Evolutionary conservation across 805 yeast species (phyloP).

Genomic region (Pichia exigua): DNA sequence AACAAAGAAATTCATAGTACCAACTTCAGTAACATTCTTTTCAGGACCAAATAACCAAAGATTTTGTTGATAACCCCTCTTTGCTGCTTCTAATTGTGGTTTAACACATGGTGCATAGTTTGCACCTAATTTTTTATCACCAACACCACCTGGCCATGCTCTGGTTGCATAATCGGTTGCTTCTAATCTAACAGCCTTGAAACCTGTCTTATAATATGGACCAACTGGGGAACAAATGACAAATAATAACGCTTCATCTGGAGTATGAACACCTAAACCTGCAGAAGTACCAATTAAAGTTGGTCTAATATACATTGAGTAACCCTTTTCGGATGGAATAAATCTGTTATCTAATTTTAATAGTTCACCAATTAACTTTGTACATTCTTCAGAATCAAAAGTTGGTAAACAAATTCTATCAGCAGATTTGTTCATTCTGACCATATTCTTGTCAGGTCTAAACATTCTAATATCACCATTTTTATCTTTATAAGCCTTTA

Average conservation of each 20-base stretch:
- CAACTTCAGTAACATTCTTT: constrained; percentile 85
- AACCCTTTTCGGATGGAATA: constrained; percentile 82
- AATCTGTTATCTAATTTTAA: constrained; percentile 66
- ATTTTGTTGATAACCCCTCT: constrained; percentile 91
- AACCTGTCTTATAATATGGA: constrained; percentile 91
- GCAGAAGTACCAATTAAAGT: constrained; percentile 90
- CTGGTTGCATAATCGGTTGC: constrained; percentile 95
- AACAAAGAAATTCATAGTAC: constrained; percentile 93
- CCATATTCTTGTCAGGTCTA: constrained; percentile 90
- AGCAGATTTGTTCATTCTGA: constrained; percentile 82
- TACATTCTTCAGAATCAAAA: constrained; percentile 71
- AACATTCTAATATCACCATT: constrained; percentile 70
- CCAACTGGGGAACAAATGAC: constrained; percentile 96
- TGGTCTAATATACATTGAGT: constrained; percentile 89
- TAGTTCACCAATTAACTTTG: constrained; percentile 68
- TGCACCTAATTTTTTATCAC: constrained; percentile 94
- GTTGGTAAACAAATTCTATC: constrained; percentile 83
- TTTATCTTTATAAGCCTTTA: constrained; percentile 75
- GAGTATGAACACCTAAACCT: constrained; percentile 79
- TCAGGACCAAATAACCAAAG: constrained; percentile 94
- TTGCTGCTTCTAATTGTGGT: constrained; percentile 87
- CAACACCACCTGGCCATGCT: constrained; percentile 99
- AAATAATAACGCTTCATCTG: constrained; percentile 72
- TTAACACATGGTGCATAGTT: constrained; percentile 93
- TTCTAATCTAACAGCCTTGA: constrained; percentile 89